Base-by-base conservation (phyloP, 495 filamentous ascomycete species). In the Penicillium robsamsonii region DNA sequence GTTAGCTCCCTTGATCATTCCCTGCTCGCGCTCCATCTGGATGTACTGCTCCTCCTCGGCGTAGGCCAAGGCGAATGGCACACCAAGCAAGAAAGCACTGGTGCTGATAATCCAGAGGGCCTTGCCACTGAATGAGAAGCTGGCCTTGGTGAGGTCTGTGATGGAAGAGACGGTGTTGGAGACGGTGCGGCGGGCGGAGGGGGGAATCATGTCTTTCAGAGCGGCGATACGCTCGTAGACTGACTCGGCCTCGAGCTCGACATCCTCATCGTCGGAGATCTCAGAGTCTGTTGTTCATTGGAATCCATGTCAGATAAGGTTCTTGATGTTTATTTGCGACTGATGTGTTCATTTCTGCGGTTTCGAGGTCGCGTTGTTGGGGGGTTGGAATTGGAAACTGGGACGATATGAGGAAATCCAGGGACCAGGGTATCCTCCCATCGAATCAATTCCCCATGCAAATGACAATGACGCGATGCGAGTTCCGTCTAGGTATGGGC, bases 11-110 rank as follows among this genome's bases (percentile, higher is more conserved):
- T 90, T 84, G 82, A 96, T 92, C 89, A 96, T 93, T 72, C 87
- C 85, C 86, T 92, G 88, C 79, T 97, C 93, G 74, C 89, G 86
- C 83, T 97, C 94, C 91, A 94, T 91, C 81, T 96, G 93, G 56
- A 90, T 77, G 67, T 94, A 82, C 79, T 95, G 87, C 80, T 97
- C 92, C 75, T 99, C 94, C 79, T 99, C 95, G 50, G 87, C 84
- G 73, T 89, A 91, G 42, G 92, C 91, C 56, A 99, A 80, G 52
- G 91, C 90, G 81, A 88, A 97, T 25, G 94, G 95, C 47, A 97
- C 90, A 68, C 89, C 91, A 55, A 99, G 73, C 64, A 99, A 74
- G 71, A 99, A 82, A 46, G 88, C 91, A 54, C 85, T 89, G 44
- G 92, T 96, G 69, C 84, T 87, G 22, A 99, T 70, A 35, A 96